Evolutionary conservation across 768 basidiomycete species (phyloP).

Genomic region (Tylopilus rubrobrunneus): DNA sequence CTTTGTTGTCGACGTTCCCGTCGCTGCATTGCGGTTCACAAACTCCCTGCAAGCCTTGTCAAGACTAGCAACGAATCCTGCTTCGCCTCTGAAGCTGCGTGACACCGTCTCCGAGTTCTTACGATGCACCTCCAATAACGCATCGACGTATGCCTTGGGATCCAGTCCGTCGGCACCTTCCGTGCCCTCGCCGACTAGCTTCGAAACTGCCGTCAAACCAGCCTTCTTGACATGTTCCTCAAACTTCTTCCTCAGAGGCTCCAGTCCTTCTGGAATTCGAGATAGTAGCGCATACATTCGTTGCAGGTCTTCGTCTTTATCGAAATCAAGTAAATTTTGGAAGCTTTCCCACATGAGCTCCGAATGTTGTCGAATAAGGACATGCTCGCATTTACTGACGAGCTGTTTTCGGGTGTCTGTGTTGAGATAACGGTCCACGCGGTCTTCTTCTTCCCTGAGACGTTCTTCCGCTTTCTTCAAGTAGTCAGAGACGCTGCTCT

Average conservation of each 20-base stretch:
- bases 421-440: slow-evolving; percentile 92
- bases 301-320: slow-evolving; percentile 92
- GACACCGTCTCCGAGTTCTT: slow-evolving; percentile 89
- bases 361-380: slow-evolving; percentile 84
- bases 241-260: slow-evolving; percentile 87
- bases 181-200: slow-evolving; percentile 53
- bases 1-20: slow-evolving; percentile 76
- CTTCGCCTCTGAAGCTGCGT: slow-evolving; percentile 87
- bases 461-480: slow-evolving; percentile 93
- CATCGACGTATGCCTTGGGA: slow-evolving; percentile 93
- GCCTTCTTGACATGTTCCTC: slow-evolving; percentile 94
- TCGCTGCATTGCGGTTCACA: slow-evolving; percentile 90
- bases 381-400: slow-evolving; percentile 82
- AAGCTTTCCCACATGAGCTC: slow-evolving; percentile 91
- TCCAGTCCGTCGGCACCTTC: slow-evolving; percentile 64
- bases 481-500: slow-evolving; percentile 90
- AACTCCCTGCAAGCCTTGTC: slow-evolving; percentile 96
- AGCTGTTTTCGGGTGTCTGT: slow-evolving; percentile 81
- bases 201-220: slow-evolving; percentile 78
- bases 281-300: slow-evolving; percentile 93
- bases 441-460: slow-evolving; percentile 89
- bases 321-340: slow-evolving; percentile 83
- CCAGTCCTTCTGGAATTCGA: slow-evolving; percentile 85
- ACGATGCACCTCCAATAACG: slow-evolving; percentile 83
- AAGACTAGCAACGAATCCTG: slow-evolving; percentile 88